Conservation (phyloP, 371 early-diverging fungal genomes). For the Rhizopus delemar region DNA sequence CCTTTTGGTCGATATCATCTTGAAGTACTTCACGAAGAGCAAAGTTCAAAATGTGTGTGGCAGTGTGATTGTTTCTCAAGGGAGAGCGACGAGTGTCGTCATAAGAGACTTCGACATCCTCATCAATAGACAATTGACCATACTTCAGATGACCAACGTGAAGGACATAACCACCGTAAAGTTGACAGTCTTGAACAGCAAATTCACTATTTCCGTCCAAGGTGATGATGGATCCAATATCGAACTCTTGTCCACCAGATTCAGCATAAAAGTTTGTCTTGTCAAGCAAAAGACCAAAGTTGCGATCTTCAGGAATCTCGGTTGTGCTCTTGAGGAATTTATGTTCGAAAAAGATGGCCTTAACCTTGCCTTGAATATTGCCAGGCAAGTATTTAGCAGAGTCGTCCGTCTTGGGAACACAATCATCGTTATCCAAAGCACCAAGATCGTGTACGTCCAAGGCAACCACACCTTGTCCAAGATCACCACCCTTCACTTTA, state of each 20-base stretch:
- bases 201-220: conserved; percentile 85
- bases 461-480: conserved; percentile 64
- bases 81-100: conserved; percentile 90
- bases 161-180: conserved; percentile 94
- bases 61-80: conserved; percentile 96
- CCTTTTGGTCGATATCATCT: conserved; percentile 90
- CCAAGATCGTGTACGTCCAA: conserved; percentile 93
- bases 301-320: conserved; percentile 53
- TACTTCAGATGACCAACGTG: conserved; percentile 95
- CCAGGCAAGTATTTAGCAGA: conserved; percentile 81
- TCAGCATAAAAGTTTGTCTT: conserved; percentile 99
- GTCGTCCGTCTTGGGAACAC: conserved; percentile 90
- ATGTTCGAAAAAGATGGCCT: conserved; percentile 71
- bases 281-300: conserved; percentile 92
- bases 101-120: conserved; percentile 76
- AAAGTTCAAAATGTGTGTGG: conserved; percentile 97
- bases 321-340: conserved; percentile 53
- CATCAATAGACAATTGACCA: conserved; percentile 73
- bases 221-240: conserved; percentile 89
- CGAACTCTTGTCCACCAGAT: conserved; percentile 98
- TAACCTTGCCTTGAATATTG: conserved; percentile 69
- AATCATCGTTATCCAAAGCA: conserved; percentile 72
- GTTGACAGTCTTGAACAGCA: conserved; percentile 93
- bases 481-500: conserved; percentile 62
- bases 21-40: conserved; percentile 86